Evolutionary conservation across 768 basidiomycete species (phyloP).

Genomic region (Mycena filopes): DNA sequence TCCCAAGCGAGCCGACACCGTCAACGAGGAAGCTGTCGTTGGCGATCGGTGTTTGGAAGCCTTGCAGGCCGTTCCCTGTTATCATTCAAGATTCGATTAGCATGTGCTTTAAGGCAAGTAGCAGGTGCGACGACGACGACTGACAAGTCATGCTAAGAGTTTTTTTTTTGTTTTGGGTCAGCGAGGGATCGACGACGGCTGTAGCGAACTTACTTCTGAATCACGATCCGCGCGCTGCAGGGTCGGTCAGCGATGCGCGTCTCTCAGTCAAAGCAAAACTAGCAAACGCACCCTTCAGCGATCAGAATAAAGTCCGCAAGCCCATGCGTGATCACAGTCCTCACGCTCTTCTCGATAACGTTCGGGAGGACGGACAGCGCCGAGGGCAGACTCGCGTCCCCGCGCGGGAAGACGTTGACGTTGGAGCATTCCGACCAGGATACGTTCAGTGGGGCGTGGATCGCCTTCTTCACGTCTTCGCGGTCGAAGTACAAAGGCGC

Average conservation of each 20-base stretch:
- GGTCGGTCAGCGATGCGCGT: background rate
- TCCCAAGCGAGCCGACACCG: conserved; percentile 75
- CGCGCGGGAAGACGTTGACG: conserved; percentile 67
- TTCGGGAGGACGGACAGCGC: conserved; percentile 74
- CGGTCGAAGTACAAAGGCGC: conserved; percentile 78
- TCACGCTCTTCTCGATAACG: conserved; percentile 79
- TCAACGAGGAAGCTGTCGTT: conserved; percentile 78
- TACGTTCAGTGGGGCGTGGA: conserved; percentile 73
- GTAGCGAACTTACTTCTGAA: conserved; percentile 64
- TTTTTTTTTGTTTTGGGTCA: conserved; percentile 11
- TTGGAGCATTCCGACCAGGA: conserved; percentile 74
- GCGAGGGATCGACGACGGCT: background rate
- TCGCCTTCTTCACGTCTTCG: conserved; percentile 72
- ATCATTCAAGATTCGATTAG: conserved; percentile 3
- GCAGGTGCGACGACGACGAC: conserved; percentile 14
- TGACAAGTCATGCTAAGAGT: conserved; percentile 55
- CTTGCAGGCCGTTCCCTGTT: conserved; percentile 70
- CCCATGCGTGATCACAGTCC: conserved; percentile 77
- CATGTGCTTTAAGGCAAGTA: too few relatives aligned
- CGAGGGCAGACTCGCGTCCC: conserved; percentile 71
- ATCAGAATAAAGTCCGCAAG: conserved; percentile 80
- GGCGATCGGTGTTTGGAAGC: conserved; percentile 76
- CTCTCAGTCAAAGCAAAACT: too few relatives aligned
- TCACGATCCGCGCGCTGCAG: conserved; percentile 64
- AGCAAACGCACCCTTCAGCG: conserved; percentile 68